Base-by-base conservation (phyloP, 208 protist species). In the Histomonas meleagridis region DNA sequence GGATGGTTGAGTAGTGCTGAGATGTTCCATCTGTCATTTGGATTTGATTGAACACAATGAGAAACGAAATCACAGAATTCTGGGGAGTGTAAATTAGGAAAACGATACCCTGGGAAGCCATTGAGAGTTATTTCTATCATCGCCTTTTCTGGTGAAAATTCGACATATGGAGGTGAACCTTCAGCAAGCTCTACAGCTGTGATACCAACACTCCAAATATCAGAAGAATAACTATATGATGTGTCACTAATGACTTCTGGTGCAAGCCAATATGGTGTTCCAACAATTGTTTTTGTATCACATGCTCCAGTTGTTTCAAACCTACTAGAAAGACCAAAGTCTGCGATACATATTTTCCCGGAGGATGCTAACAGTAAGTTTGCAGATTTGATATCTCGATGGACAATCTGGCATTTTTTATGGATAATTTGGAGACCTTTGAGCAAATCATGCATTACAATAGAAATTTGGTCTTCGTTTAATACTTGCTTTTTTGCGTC, bases 301-400 rank as follows among this genome's bases (percentile, higher is more conserved):
- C n/a, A 40, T n/a, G 14, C 21, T 18, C 26, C 2, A 38, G n/a
- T 5, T 38, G 26, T 46, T 46, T 46, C 35, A 48, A 62, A 76
- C n/a, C 53, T 10, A 0, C 28, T 43, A 9, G 18, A 46, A 32
- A 93, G 92, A 46, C 93, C 93, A 57, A 94, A 94, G 55, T 94
- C 93, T 16, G 93, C 93, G 1, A 94, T 62, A 78, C 94, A 94
- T 28, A 92, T 70, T 53, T 23, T 5, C 16, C 93, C 93, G 2
- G 91, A 16, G 21, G 81, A 76, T 5, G 60, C 92, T 23, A 94
- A 69, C 28, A 92, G 60, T 26, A 69, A 76, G 38, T 93, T 93
- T 43, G 90, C 91, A 43, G 92, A 93, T 93, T 98, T 98, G 60
- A 98, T 96, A 93, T 98, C 97, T 38, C 97, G 92, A 91, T 98